Conservation (phyloP, 257 asterid genomes). For the Echium plantagineum region DNA sequence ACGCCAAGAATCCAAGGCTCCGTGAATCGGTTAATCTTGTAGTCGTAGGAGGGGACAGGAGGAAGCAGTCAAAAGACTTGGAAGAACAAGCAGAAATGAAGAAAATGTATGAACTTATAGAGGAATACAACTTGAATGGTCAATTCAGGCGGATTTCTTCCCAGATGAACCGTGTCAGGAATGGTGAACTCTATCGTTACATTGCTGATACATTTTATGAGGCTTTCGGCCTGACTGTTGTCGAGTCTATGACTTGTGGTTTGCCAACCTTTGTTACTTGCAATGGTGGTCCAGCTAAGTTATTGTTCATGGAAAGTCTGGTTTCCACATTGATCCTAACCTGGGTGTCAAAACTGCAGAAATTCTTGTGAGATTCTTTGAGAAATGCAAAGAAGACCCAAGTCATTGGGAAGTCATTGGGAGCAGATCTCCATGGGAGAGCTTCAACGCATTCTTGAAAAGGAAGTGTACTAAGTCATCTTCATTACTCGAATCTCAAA, state of each 20-base stretch:
- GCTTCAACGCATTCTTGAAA: conserved; percentile 12
- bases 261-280: conserved; percentile 19
- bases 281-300: conserved; percentile 15
- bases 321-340: conserved; percentile 14
- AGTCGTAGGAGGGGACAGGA: conserved; percentile 15
- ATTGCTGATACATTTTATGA: conserved; percentile 16
- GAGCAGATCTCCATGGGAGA: conserved; percentile 10
- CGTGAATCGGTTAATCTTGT: conserved; percentile 14
- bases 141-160: conserved; percentile 17
- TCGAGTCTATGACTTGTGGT: conserved; percentile 14
- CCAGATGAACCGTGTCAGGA: conserved; percentile 17
- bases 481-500: too few species aligned
- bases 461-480: neutral
- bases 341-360: conserved; percentile 11
- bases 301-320: conserved; percentile 15
- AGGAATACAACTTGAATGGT: conserved; percentile 11
- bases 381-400: conserved; percentile 13
- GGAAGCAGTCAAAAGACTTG: conserved; percentile 14
- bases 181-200: conserved; percentile 15
- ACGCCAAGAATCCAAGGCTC: conserved; percentile 14
- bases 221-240: conserved; percentile 14
- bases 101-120: conserved; percentile 14
- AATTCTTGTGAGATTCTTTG: conserved; percentile 9
- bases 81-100: conserved; percentile 16
- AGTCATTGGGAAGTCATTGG: too few species aligned